Evolutionary conservation across 192 early-diverging fungal genomes (phyloP), one percentile per base, ranked within the genome.

Genomic region (Coemansia sp.): DNA sequence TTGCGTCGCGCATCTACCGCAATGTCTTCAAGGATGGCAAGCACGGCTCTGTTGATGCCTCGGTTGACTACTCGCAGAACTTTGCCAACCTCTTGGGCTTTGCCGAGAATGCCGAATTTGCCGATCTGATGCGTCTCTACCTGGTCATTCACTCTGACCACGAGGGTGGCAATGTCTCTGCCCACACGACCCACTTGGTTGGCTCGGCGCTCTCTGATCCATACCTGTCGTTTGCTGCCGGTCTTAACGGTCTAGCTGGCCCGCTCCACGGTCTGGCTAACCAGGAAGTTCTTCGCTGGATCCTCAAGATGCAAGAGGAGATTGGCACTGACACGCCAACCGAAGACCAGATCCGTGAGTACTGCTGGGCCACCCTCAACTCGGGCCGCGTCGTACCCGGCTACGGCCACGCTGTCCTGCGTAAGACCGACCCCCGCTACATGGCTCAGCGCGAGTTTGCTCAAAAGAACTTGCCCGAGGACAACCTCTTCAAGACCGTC

Each of bases 111-210:
- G 85, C 88, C 79, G 86, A 90, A 60, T 99, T 99, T 84, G 85
- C 94, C 53, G 97, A 99, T 76, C 90, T 99, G 73, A 94, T 99
- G 92, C 93, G 97, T 65, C 86, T 99, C 70, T 99, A 99, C 89
- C 85, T 99, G 74, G 94, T 93, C 77, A 97, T 99, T 84, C 97
- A 99, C 92, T 96, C 95, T 67, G 97, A 99, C 86, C 97, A 99
- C 89, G 97, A 99, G 87, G 97, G 97, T 77, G 97, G 97, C 76
- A 99, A 99, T 83, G 97, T 97, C 84, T 94, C 92, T 69, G 97
- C 97, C 58, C 97, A 99, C 87, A 92, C 97, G 75, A 92, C 91
- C 70, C 91, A 93, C 83, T 78, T 99, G 80, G 95, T 99, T 60
- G 97, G 95, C 69, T 92, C 90, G 65, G 92, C 97, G 51, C 92